Evolutionary conservation across 495 filamentous ascomycete species (phyloP), one percentile per base, ranked within the genome.

Genomic region (Platismatia glauca): DNA sequence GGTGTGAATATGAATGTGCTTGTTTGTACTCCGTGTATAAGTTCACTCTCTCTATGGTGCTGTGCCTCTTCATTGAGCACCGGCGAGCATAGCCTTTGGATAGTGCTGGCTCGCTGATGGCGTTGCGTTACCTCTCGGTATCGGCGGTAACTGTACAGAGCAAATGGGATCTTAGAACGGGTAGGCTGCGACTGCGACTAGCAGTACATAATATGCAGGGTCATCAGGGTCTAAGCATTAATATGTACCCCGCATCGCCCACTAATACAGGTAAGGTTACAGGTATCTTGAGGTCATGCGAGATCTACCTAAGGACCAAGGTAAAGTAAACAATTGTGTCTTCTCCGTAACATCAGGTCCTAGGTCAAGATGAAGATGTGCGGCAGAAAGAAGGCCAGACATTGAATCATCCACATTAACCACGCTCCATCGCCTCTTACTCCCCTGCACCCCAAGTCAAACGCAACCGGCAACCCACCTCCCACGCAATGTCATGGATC

Each of bases 401-500:
- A 48, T 16, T 48, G 44, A 48, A 27, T 24, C n/a, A 13, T 48
- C n/a, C 22, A 12, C 20, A 43, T 43, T 20, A 1, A 1, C 9
- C 41, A 44, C 18, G 8, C 41, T 8, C 20, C 18, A 44, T 12
- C 18, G 8, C 20, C 41, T n/a, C 41, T 8, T 2, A 41, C 31
- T 31, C 43, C 15, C 16, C n/a, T n/a, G n/a, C n/a, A n/a, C n/a
- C n/a, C n/a, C n/a, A n/a, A n/a, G n/a, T n/a, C n/a, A n/a, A n/a
- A n/a, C n/a, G n/a, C n/a, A n/a, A 53, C 33, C 12, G 1, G n/a
- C 34, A 16, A 37, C 31, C 57, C 34, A 35, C 27, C 9, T 16
- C 2, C 24, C 20, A 22, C n/a, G 39, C 31, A 46, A 67, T 67
- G 67, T 62, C 67, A 31, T 70, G 68, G 68, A 33, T 70, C 39